These are phyloP conservation scores for Drechslerella dactyloides DNA, from an alignment of 2,329 filamentous ascomycete species.

Conservation along the genomic window DNA sequence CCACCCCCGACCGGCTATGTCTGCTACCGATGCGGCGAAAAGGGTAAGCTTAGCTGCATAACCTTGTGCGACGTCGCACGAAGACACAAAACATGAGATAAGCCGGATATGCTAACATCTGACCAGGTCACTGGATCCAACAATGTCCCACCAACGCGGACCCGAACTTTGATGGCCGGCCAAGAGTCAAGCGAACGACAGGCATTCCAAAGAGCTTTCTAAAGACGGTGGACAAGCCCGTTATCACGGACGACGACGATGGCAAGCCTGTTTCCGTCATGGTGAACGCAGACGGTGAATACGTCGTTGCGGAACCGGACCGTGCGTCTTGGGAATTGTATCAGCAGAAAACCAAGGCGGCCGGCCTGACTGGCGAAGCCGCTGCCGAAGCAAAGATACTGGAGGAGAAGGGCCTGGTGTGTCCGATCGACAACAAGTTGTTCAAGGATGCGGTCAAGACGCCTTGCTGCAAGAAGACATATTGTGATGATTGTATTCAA, in stretches of 20 bases:
- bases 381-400: slow-evolving; percentile 65
- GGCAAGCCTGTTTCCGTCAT: slow-evolving; percentile 85
- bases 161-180: slow-evolving; percentile 90
- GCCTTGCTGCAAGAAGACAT: slow-evolving; percentile 96
- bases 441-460: slow-evolving; percentile 99
- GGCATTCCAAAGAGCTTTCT: slow-evolving; percentile 95
- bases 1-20: slow-evolving; percentile 92
- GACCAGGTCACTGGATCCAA: slow-evolving; percentile 90
- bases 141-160: slow-evolving; percentile 98
- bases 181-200: slow-evolving; percentile 92
- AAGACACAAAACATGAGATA: neutral
- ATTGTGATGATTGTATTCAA: slow-evolving; percentile 99
- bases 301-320: slow-evolving; percentile 94
- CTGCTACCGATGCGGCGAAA: slow-evolving; percentile 94
- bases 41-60: slow-evolving; percentile 63
- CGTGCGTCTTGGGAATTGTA: slow-evolving; percentile 96
- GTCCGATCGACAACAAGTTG: slow-evolving; percentile 94
- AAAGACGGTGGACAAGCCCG: slow-evolving; percentile 91
- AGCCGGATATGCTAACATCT: slow-evolving; percentile 54
- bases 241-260: slow-evolving; percentile 77
- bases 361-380: slow-evolving; percentile 80
- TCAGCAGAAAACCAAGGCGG: slow-evolving; percentile 78
- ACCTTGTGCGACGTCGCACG: slow-evolving; percentile 29
- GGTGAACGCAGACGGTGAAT: slow-evolving; percentile 97
- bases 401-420: slow-evolving; percentile 75